Evolutionary conservation across 441 rosid genomes (phyloP).

Genomic region (Theobroma grandiflorum): DNA sequence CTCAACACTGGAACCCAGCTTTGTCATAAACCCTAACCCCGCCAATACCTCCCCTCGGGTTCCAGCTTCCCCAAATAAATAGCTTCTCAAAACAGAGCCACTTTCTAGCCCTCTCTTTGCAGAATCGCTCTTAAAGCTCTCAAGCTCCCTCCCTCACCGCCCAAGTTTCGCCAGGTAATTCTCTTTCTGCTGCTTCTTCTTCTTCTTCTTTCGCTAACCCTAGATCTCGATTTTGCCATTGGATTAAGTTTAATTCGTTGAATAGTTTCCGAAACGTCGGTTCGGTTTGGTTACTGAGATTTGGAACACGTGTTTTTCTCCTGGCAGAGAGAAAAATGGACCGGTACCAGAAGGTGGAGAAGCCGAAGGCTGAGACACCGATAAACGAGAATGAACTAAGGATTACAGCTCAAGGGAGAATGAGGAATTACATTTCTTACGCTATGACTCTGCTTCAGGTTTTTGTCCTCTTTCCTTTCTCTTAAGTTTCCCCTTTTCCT

Average conservation of each 20-base stretch:
- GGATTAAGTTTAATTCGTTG: not conserved
- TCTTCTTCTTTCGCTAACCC: not conserved
- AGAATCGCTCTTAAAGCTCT: not conserved
- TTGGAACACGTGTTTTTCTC: not conserved
- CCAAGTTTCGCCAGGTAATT: not conserved
- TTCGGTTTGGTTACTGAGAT: not conserved
- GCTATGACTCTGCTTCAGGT: conserved; percentile 46
- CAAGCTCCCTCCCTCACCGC: not conserved
- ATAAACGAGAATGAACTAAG: conserved; percentile 47
- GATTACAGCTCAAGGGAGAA: conserved; percentile 51
- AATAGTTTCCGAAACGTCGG: not conserved
- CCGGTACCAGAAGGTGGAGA: conserved; percentile 49
- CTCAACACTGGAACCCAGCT: conserved; percentile 6
- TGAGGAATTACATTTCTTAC: conserved; percentile 50
- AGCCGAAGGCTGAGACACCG: conserved; percentile 42
- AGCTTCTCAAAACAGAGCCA: conserved; percentile 8
- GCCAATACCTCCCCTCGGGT: not conserved
- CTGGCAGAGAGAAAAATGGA: conserved; percentile 33
- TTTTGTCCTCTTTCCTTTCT: not conserved
- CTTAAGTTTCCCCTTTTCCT: not conserved
- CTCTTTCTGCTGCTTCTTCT: not conserved
- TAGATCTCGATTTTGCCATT: not conserved
- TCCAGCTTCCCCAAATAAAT: not conserved
- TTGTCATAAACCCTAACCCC: conserved; percentile 28
- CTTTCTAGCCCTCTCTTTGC: not conserved